Percentiles rank a stretch among this genome's conserved stretches.
phyloP scores from a whole-genome alignment of 1,284 basidiomycete genomes.

The Cronartium ribicola region DNA sequence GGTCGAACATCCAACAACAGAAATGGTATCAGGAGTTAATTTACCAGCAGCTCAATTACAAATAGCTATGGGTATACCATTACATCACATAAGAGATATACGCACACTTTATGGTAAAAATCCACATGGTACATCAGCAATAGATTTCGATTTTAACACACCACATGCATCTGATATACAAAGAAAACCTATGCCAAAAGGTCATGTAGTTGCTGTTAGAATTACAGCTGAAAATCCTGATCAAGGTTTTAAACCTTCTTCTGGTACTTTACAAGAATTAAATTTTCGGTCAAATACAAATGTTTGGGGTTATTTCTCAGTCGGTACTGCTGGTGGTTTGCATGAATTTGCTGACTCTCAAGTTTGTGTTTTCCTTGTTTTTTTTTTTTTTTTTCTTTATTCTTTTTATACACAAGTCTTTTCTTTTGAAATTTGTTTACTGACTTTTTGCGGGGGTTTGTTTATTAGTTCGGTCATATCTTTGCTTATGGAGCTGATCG shows the following conservation, averaged over 20 bases:
- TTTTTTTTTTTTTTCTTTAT: background rate
- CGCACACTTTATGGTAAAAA: slow-evolving; percentile 91
- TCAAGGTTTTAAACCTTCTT: slow-evolving; percentile 99
- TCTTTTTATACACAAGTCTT: background rate
- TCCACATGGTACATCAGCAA: slow-evolving; percentile 77
- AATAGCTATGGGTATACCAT: slow-evolving; percentile 95
- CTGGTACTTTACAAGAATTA: slow-evolving; percentile 91
- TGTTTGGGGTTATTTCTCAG: slow-evolving; percentile 99
- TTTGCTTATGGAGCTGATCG: slow-evolving; percentile 98
- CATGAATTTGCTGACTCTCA: slow-evolving; percentile 80
- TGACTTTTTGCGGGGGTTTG: background rate
- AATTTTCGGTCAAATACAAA: slow-evolving; percentile 99
- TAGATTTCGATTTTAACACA: slow-evolving; percentile 92
- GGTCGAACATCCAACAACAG: slow-evolving; percentile 71
- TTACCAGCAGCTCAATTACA: slow-evolving; percentile 96
- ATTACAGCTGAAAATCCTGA: slow-evolving; percentile 99
- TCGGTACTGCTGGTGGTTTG: slow-evolving; percentile 87
- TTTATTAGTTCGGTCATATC: slow-evolving; percentile 83
- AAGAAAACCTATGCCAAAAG: slow-evolving; percentile 92
- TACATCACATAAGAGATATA: slow-evolving; percentile 93
- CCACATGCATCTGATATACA: slow-evolving; percentile 82
- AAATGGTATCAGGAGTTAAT: slow-evolving; percentile 99
- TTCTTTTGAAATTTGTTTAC: background rate
- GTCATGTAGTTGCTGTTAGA: slow-evolving; percentile 97
- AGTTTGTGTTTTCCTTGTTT: slow-evolving; percentile 20